Evolutionary conservation across 2,329 filamentous ascomycete genomes (phyloP).

Genomic region (Sporothrix inflata): DNA sequence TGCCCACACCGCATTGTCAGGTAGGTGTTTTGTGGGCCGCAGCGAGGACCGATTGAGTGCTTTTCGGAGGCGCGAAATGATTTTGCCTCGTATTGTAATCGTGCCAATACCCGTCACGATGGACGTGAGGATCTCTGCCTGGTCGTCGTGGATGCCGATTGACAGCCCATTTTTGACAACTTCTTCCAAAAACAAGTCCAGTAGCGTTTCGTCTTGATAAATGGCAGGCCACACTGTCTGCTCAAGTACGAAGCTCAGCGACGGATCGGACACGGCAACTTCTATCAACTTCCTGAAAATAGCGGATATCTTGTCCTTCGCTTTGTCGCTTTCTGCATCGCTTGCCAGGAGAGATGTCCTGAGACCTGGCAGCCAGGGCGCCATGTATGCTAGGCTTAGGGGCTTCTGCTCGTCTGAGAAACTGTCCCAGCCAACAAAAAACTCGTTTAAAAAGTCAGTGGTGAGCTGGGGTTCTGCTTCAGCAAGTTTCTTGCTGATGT

Average conservation of each 20-base stretch:
- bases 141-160: conserved; percentile 61
- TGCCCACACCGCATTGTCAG: conserved; percentile 70
- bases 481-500: conserved; percentile 67
- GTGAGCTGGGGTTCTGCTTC: conserved; percentile 68
- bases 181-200: conserved; percentile 70
- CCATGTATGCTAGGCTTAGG: conserved; percentile 69
- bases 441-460: conserved; percentile 71
- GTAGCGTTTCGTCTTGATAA: conserved; percentile 64
- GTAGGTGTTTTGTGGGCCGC: conserved; percentile 65
- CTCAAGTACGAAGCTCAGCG: conserved; percentile 63
- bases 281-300: conserved; percentile 70
- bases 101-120: conserved; percentile 67
- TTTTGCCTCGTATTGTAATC: conserved; percentile 65
- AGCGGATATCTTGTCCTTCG: conserved; percentile 64
- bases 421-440: conserved; percentile 73
- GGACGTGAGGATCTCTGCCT: conserved; percentile 63
- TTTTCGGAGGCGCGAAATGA: conserved; percentile 67
- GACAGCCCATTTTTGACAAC: conserved; percentile 64
- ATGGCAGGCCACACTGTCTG: conserved; percentile 68
- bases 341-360: conserved; percentile 61
- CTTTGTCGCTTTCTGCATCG: conserved; percentile 67
- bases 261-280: conserved; percentile 63
- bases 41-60: conserved; percentile 68
- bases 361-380: conserved; percentile 67
- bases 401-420: conserved; percentile 69